phyloP scores from a whole-genome alignment of 1,284 basidiomycete species.

The Ustilago bromivora region DNA sequence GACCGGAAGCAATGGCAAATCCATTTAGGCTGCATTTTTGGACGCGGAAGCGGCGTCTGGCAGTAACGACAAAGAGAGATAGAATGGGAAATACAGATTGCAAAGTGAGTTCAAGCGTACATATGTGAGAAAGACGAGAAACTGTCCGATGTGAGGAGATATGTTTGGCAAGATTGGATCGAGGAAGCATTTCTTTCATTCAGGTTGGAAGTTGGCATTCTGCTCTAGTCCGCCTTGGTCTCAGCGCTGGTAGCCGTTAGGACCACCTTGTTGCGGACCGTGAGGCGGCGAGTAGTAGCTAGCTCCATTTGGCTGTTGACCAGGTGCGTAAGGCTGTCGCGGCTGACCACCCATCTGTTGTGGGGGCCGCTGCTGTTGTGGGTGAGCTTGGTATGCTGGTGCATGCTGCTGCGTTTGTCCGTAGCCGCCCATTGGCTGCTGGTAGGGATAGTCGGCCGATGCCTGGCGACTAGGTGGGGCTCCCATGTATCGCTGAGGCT shows the following conservation, averaged over 20 bases:
- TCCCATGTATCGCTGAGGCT: constrained; percentile 31
- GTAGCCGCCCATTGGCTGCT: constrained; percentile 26
- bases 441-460: constrained; percentile 41
- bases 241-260: constrained; percentile 33
- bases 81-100: constrained; percentile 11
- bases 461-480: constrained; percentile 29
- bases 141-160: constrained; percentile 6
- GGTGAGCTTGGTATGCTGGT: constrained; percentile 14
- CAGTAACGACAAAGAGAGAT: neutral
- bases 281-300: constrained; percentile 23
- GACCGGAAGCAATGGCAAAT: neutral
- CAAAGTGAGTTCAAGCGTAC: constrained; percentile 6
- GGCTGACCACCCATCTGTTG: constrained; percentile 9
- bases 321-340: constrained; percentile 26
- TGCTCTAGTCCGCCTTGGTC: neutral
- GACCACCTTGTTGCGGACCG: constrained; percentile 28
- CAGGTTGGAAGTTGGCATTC: neutral
- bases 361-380: constrained; percentile 21
- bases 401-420: constrained; percentile 19
- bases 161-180: neutral
- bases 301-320: constrained; percentile 33
- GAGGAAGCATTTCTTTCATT: too few relatives aligned
- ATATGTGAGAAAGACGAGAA: constrained; percentile 3
- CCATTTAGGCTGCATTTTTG: too few relatives aligned
- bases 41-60: too few relatives aligned